Evolutionary conservation across 169 alveolate genomes (phyloP).

Genomic region (Cryptosporidium xiaoi): DNA sequence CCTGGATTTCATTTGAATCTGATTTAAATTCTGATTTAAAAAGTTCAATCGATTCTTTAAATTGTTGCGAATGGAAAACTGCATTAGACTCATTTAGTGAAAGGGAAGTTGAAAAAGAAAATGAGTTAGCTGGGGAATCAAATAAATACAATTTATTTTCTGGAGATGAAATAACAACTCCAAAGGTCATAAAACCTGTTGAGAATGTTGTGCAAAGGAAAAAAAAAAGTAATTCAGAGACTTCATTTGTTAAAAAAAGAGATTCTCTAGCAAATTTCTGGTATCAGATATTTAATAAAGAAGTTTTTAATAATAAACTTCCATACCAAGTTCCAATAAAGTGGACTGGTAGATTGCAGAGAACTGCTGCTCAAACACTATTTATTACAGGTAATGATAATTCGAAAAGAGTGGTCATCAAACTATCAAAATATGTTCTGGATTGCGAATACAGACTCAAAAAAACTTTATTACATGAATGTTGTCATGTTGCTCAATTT

Average conservation of each 20-base stretch:
- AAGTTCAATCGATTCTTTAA: constrained; percentile 2
- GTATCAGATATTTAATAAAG: constrained; percentile 43
- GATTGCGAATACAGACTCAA: constrained; percentile 68
- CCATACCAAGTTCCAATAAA: constrained; percentile 56
- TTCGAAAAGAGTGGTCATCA: constrained; percentile 29
- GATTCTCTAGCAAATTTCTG: constrained; percentile 17
- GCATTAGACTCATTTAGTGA: constrained; percentile 22
- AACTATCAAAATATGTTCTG: constrained; percentile 63
- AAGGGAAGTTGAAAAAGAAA: neutral
- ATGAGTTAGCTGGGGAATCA: neutral
- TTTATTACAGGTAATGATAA: constrained; percentile 43
- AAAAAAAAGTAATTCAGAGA: neutral
- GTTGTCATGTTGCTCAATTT: constrained; percentile 74
- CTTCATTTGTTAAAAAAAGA: constrained; percentile 37
- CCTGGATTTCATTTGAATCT: constrained; percentile 49
- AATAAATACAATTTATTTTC: neutral
- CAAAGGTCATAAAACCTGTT: neutral
- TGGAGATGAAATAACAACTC: neutral
- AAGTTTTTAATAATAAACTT: constrained; percentile 52
- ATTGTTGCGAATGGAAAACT: constrained; percentile 43
- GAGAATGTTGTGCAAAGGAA: neutral
- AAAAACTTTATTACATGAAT: constrained; percentile 58
- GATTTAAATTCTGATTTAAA: neutral
- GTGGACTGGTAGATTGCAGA: constrained; percentile 72
- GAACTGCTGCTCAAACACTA: constrained; percentile 70